Base-by-base conservation (phyloP, 2,329 filamentous ascomycete species). In the Paraphaeosphaeria sporulosa region DNA sequence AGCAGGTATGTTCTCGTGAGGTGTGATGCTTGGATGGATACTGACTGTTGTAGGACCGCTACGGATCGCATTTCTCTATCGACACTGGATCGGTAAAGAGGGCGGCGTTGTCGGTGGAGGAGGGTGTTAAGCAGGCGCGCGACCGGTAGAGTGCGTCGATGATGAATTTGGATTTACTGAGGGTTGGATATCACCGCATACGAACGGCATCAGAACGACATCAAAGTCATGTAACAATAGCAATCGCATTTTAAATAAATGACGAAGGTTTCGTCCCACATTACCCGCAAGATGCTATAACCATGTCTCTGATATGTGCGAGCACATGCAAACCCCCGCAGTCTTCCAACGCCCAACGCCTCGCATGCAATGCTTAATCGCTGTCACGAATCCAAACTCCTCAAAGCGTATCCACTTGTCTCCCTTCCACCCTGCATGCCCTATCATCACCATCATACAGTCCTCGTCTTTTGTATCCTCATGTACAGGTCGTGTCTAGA, bases 41-140 rank as follows among this genome's bases (percentile, higher is more conserved):
- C 17, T 30, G 38, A 50, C 30, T n/a, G 10, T 5, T 12, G 4
- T 44, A 76, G 74, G 73, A 76, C 32, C 69, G 70, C 21, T 71
- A 71, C 19, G 72, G 66, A 19, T 64, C 66, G 8, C 73, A 75
- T 48, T 76, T 77, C 54, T 59, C 64, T 30, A 58, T 73, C 9
- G 66, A 66, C 43, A 64, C 59, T 43, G 57, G 64, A 25, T 60
- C 58, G 12, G 63, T 72, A 27, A 62, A 66, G 42, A 60, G 65
- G n/a, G 72, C 72, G 9, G 71, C 71, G 0, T 59, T 73, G 56
- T 66, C 68, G 7, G 62, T 73, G 25, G 62, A 76, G 56, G 69
- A 75, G 0, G 68, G 66, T 21, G 63, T 69, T 10, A 68, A 68
- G 55, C 60, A 73, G 32, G 59, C 65, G 36, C 58, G 67, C 1